Evolutionary conservation across 2,329 filamentous ascomycete genomes (phyloP).

Genomic region (Apiospora malaysiana): DNA sequence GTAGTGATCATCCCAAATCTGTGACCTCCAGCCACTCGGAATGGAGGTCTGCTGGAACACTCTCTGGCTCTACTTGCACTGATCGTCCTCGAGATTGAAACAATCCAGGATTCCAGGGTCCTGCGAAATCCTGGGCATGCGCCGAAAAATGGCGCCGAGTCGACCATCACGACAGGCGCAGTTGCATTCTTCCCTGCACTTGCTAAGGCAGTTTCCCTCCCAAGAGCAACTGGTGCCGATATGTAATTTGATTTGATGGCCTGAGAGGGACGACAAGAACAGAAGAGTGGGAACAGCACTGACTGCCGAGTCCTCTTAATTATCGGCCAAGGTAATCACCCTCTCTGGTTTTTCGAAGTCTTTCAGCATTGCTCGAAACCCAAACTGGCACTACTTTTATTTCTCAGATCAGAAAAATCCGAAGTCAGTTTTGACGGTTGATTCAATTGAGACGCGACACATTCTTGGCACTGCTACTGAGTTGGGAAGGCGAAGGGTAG

Average conservation of each 20-base stretch:
- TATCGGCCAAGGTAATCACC: neutral
- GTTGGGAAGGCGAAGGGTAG: neutral
- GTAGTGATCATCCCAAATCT: neutral
- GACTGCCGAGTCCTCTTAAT: neutral
- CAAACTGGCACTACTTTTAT: neutral
- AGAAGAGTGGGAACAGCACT: neutral
- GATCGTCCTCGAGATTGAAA: constrained; percentile 15
- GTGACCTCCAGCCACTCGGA: constrained; percentile 10
- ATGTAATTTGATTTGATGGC: neutral
- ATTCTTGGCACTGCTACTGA: neutral
- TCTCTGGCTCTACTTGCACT: constrained; percentile 1
- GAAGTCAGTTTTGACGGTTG: neutral
- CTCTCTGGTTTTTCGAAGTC: neutral
- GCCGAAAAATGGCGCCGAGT: neutral
- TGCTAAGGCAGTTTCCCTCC: neutral
- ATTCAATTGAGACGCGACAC: neutral
- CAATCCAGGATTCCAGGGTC: constrained; percentile 11
- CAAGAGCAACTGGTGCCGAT: constrained; percentile 1
- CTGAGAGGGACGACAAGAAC: neutral
- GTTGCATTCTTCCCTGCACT: constrained; percentile 2
- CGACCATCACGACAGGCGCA: neutral
- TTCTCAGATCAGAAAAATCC: neutral
- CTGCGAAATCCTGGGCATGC: neutral
- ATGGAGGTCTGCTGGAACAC: constrained; percentile 12
- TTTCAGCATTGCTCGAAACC: neutral